A percentile compares a stretch with the other conserved stretches of the same genome.
These are phyloP conservation scores for Caryopteris hybrid DNA, from an alignment of 305 asterid species.

Conservation along the genomic window DNA sequence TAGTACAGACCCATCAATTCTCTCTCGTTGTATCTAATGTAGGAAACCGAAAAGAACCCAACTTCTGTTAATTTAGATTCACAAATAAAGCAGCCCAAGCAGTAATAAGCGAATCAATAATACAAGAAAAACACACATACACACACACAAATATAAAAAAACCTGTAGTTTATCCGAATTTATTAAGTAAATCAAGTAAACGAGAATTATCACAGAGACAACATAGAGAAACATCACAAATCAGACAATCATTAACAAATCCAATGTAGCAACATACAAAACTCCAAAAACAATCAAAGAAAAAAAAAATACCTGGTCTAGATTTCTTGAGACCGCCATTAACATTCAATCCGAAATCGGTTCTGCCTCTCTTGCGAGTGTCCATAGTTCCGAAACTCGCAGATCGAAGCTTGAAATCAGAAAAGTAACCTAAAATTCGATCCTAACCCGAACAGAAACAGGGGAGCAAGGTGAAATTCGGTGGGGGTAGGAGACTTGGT, in stretches of 20 bases:
- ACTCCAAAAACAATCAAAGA: neutral
- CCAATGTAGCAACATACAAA: neutral
- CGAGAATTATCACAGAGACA: neutral
- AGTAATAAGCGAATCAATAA: neutral
- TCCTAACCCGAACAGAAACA: neutral
- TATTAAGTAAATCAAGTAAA: neutral
- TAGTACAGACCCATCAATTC: neutral
- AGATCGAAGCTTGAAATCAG: conserved; percentile 27
- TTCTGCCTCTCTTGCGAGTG: conserved; percentile 56
- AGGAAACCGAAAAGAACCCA: neutral
- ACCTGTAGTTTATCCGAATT: too few relatives aligned
- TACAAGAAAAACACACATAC: neutral
- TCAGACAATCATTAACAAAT: neutral
- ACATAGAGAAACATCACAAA: neutral
- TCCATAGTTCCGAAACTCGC: conserved; percentile 45
- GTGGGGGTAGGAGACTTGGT: neutral
- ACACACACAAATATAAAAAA: neutral
- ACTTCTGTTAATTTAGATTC: neutral
- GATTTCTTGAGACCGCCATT: conserved; percentile 62
- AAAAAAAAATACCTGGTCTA: conserved; percentile 45
- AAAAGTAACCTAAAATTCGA: neutral
- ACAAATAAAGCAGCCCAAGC: neutral
- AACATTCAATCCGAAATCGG: conserved; percentile 37
- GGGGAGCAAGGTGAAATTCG: neutral
- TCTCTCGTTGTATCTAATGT: neutral